Evolutionary conservation across 441 rosid species (phyloP).

Genomic region (Euphorbia celastroides): DNA sequence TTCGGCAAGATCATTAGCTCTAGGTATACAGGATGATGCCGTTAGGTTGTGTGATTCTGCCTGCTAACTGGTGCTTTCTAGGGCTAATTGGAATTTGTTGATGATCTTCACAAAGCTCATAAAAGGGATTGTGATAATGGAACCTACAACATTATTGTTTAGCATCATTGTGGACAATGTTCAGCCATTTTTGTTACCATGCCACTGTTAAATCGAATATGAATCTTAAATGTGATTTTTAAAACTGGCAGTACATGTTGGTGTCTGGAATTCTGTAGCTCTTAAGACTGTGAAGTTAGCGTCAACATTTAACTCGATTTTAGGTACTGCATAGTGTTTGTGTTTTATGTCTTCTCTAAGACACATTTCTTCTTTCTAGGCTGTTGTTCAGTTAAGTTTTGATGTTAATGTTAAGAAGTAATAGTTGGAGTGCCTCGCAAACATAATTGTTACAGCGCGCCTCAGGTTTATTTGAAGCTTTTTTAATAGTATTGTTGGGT

Average conservation of each 20-base stretch:
- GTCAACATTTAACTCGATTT: neutral
- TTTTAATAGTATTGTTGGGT: too few relatives aligned
- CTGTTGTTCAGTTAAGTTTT: neutral
- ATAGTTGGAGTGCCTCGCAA: neutral
- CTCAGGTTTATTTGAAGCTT: too few relatives aligned
- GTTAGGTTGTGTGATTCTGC: neutral
- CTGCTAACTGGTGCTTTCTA: neutral
- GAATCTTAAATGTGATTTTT: neutral
- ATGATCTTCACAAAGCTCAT: neutral
- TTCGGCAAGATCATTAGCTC: neutral
- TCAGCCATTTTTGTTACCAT: neutral
- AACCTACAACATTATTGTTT: neutral
- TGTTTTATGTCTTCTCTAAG: neutral
- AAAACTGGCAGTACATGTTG: neutral
- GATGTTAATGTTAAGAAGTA: neutral
- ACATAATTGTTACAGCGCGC: too few relatives aligned
- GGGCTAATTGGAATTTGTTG: neutral
- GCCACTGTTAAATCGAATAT: neutral
- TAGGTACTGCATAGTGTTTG: neutral
- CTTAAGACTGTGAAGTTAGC: neutral
- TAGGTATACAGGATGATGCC: neutral
- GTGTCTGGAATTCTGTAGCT: neutral
- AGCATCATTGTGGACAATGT: neutral
- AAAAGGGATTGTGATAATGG: neutral
- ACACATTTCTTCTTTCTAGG: neutral